A percentile compares a stretch with the other conserved stretches of the same genome.
phyloP scores from a whole-genome alignment of 164 flowering plant species.

The Piper betle region DNA sequence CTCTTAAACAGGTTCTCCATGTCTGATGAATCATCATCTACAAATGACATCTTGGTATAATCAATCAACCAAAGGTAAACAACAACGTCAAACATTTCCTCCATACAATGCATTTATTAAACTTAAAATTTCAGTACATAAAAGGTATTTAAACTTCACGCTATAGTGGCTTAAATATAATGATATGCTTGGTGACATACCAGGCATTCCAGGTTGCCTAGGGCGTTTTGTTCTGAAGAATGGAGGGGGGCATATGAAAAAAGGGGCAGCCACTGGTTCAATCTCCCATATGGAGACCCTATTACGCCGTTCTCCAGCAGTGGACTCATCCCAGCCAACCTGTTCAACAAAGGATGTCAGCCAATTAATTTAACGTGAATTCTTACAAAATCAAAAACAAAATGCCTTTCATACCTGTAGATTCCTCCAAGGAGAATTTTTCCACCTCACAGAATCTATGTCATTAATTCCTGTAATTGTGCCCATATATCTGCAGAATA shows the following conservation, averaged over 20 bases:
- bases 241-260: constrained; percentile 90
- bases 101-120: neutral
- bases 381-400: neutral
- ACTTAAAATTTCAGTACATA: neutral
- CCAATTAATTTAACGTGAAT: neutral
- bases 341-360: constrained; percentile 8
- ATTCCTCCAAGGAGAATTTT: constrained; percentile 97
- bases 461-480: constrained; percentile 93
- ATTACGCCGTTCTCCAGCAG: constrained; percentile 80
- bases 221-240: constrained; percentile 88
- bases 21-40: constrained; percentile 73
- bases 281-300: constrained; percentile 98
- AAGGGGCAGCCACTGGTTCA: constrained; percentile 96
- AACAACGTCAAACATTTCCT: too few species aligned
- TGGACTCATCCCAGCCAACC: constrained; percentile 99
- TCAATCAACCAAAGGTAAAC: neutral
- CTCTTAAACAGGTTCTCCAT: constrained; percentile 62
- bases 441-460: constrained; percentile 89
- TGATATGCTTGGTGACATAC: constrained; percentile 17
- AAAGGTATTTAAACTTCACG: too few species aligned
- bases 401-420: constrained; percentile 46
- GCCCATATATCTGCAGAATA: constrained; percentile 79
- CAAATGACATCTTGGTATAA: constrained; percentile 7
- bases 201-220: constrained; percentile 88
- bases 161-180: too few species aligned